phyloP scores from a whole-genome alignment of 495 filamentous ascomycete genomes.

The Hypoxylon crocopeplum region DNA sequence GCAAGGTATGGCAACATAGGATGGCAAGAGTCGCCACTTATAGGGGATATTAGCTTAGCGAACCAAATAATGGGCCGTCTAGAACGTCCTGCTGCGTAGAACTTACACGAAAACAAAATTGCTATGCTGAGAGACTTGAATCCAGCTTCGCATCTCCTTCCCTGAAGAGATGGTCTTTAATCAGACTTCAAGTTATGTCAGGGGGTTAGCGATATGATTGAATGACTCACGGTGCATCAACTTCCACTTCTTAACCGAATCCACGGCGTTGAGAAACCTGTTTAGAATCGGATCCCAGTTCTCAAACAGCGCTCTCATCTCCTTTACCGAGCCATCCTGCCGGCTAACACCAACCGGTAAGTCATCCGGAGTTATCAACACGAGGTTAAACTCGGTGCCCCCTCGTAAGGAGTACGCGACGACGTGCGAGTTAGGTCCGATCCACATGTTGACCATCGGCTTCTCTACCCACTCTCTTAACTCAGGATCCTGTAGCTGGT shows the following conservation, averaged over 20 bases:
- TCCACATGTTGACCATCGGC: constrained; percentile 68
- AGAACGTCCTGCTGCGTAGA: neutral
- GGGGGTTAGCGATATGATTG: neutral
- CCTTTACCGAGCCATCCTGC: constrained; percentile 46
- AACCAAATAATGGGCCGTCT: neutral
- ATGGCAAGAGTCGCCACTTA: constrained; percentile 61
- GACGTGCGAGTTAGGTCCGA: constrained; percentile 63
- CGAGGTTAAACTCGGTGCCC: constrained; percentile 61
- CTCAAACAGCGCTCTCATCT: constrained; percentile 54
- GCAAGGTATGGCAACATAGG: constrained; percentile 65
- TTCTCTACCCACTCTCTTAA: constrained; percentile 53
- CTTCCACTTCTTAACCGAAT: constrained; percentile 46
- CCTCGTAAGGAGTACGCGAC: constrained; percentile 61
- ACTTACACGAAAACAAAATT: constrained; percentile 41
- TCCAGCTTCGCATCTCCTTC: constrained; percentile 39
- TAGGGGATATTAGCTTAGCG: neutral
- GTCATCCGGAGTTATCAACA: constrained; percentile 56
- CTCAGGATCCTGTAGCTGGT: constrained; percentile 52
- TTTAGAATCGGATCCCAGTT: constrained; percentile 55
- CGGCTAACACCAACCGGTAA: constrained; percentile 48
- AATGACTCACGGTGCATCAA: constrained; percentile 43
- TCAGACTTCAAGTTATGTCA: constrained; percentile 3
- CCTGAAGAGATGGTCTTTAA: constrained; percentile 11
- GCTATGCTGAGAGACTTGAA: constrained; percentile 19
- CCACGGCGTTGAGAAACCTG: constrained; percentile 31